Evolutionary conservation across 768 basidiomycete species (phyloP).

Genomic region (Phylloporus sp.): DNA sequence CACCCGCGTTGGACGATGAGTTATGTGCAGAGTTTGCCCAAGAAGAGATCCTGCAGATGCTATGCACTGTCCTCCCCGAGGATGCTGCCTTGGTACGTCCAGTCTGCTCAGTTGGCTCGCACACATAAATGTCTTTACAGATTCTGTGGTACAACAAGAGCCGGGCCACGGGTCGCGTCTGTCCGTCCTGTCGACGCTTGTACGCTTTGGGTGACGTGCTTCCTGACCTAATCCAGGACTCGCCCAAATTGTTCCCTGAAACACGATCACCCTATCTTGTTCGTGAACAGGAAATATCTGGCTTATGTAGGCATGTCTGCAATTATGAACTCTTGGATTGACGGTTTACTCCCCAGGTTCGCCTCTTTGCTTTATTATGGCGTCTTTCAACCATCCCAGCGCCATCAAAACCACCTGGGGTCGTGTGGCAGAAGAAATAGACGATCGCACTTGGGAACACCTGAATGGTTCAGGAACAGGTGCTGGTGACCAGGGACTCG

Average conservation of each 20-base stretch:
- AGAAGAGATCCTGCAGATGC: slow-evolving; percentile 71
- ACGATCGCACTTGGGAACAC: slow-evolving; percentile 59
- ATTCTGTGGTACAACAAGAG: slow-evolving; percentile 87
- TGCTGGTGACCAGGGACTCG: slow-evolving; percentile 40
- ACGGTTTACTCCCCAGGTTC: slow-evolving; percentile 50
- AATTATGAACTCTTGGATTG: background rate
- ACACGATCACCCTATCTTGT: slow-evolving; percentile 38
- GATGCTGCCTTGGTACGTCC: slow-evolving; percentile 64
- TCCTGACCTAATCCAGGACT: slow-evolving; percentile 40
- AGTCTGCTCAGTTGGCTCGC: background rate
- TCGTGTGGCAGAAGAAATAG: slow-evolving; percentile 61
- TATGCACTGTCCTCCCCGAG: slow-evolving; percentile 62
- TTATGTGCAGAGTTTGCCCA: slow-evolving; percentile 77
- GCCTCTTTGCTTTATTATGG: slow-evolving; percentile 70
- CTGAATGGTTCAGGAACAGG: slow-evolving; percentile 44
- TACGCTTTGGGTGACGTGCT: slow-evolving; percentile 68
- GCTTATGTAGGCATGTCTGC: slow-evolving; percentile 55
- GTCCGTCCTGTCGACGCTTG: slow-evolving; percentile 72
- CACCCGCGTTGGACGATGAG: slow-evolving; percentile 58
- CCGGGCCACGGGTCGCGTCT: slow-evolving; percentile 62
- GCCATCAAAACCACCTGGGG: slow-evolving; percentile 71
- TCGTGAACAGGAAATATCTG: slow-evolving; percentile 70
- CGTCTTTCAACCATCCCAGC: slow-evolving; percentile 59
- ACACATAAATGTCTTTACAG: slow-evolving; percentile 32
- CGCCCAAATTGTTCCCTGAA: slow-evolving; percentile 12